Evolutionary conservation across 1,139 yeast genomes (phyloP).

Genomic region (Sporopachydermia cereana): DNA sequence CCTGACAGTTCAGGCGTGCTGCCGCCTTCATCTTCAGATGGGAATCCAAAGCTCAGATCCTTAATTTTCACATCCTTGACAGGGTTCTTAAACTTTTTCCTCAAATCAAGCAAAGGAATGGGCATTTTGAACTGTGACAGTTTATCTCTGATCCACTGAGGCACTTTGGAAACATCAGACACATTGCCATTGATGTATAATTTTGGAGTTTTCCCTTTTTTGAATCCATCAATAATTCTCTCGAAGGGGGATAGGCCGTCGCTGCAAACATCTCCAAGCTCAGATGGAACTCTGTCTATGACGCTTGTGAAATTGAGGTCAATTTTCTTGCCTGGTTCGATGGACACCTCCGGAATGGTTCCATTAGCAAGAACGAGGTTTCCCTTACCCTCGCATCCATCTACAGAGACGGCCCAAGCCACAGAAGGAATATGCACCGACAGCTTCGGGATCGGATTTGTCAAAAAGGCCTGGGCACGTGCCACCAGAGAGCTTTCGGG

Average conservation of each 20-base stretch:
- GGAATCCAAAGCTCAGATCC: constrained; percentile 9
- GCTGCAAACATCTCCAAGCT: constrained; percentile 10
- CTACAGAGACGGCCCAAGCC: constrained; percentile 3
- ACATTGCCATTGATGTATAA: constrained; percentile 11
- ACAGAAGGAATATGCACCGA: neutral
- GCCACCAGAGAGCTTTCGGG: neutral
- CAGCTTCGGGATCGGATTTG: constrained; percentile 5
- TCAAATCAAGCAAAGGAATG: neutral
- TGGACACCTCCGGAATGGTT: neutral
- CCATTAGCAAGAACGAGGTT: constrained; percentile 6
- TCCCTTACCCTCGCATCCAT: constrained; percentile 5
- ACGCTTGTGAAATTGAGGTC: neutral
- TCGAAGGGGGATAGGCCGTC: constrained; percentile 17
- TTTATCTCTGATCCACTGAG: constrained; percentile 13
- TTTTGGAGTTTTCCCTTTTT: constrained; percentile 7
- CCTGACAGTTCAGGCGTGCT: constrained; percentile 10
- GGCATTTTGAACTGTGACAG: constrained; percentile 11
- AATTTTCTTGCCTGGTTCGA: constrained; percentile 5
- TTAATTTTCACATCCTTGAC: neutral
- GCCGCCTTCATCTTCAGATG: constrained; percentile 8
- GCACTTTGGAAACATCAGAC: constrained; percentile 11
- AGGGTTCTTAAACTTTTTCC: neutral
- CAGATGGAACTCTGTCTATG: constrained; percentile 1
- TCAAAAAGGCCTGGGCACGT: constrained; percentile 1
- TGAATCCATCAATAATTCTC: constrained; percentile 8